Percentiles rank a stretch among this genome's conserved stretches.
These are phyloP conservation scores for Dryadomyces sulphureus DNA, from an alignment of 2,329 filamentous ascomycete genomes.

Conservation along the genomic window DNA sequence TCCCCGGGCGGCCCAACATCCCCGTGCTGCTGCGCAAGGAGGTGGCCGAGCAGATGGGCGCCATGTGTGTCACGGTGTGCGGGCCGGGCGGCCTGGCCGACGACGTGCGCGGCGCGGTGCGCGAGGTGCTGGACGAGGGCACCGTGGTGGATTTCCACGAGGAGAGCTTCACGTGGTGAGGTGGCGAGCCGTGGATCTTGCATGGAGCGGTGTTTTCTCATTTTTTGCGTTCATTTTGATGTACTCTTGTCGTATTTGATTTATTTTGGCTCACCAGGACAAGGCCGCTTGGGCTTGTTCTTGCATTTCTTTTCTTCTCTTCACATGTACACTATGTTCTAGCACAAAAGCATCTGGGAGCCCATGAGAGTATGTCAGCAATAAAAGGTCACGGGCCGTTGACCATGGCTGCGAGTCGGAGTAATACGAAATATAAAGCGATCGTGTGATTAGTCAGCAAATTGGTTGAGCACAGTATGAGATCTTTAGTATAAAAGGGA, in stretches of 20 bases:
- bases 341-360: neutral
- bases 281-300: neutral
- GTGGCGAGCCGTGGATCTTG: too few species aligned
- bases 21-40: slow-evolving; percentile 67
- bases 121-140: slow-evolving; percentile 42
- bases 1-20: slow-evolving; percentile 76
- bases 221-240: too few species aligned
- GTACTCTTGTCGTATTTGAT: neutral
- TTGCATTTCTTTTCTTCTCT: neutral
- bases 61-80: slow-evolving; percentile 76
- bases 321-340: neutral
- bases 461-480: too few species aligned
- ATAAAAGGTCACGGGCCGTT: neutral
- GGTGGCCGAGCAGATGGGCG: slow-evolving; percentile 66
- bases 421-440: neutral
- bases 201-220: neutral
- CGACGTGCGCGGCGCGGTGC: slow-evolving; percentile 56
- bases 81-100: slow-evolving; percentile 63
- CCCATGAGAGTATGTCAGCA: neutral
- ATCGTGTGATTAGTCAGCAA: too few species aligned
- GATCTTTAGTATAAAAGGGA: neutral
- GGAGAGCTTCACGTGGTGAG: slow-evolving; percentile 58
- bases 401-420: too few species aligned
- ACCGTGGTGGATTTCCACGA: slow-evolving; percentile 61
- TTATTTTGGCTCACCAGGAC: neutral